These are phyloP conservation scores for Ambrosia artemisiifolia DNA, from an alignment of 129 eudicot species.

Conservation along the genomic window DNA sequence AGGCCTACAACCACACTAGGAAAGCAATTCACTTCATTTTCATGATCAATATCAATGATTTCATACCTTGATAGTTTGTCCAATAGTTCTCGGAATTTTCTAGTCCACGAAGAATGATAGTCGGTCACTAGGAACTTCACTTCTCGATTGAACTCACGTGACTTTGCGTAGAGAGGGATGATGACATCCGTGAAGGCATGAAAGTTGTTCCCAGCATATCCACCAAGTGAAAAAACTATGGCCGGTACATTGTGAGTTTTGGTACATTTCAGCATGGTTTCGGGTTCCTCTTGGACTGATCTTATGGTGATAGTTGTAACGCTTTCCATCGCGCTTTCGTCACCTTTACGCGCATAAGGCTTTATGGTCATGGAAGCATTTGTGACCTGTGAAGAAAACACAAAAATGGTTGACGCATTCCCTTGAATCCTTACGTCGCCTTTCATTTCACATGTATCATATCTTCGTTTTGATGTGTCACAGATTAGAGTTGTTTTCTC, in stretches of 20 bases:
- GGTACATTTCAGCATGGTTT: constrained; percentile 43
- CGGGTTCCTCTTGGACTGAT: not conserved
- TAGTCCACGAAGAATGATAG: constrained; percentile 33
- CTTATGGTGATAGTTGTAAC: constrained; percentile 27
- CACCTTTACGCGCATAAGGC: constrained; percentile 65
- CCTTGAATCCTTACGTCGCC: constrained; percentile 72
- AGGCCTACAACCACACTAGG: constrained; percentile 56
- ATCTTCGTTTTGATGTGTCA: constrained; percentile 29
- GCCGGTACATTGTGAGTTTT: constrained; percentile 40
- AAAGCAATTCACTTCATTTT: constrained; percentile 53
- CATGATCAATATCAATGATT: constrained; percentile 44
- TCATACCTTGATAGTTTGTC: constrained; percentile 50
- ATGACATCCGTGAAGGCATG: constrained; percentile 58
- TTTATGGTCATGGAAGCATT: constrained; percentile 31
- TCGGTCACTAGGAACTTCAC: constrained; percentile 48
- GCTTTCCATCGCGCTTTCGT: constrained; percentile 33
- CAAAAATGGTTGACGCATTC: constrained; percentile 47
- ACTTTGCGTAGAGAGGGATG: constrained; percentile 59
- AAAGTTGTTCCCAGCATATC: constrained; percentile 56
- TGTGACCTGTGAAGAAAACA: constrained; percentile 19
- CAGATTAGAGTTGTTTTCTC: constrained; percentile 27
- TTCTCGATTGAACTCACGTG: constrained; percentile 35
- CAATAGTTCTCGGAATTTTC: constrained; percentile 29
- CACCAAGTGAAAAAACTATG: constrained; percentile 60
- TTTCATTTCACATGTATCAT: constrained; percentile 47